phyloP scores from a whole-genome alignment of 768 basidiomycete species.

The Mycena chlorophos region DNA sequence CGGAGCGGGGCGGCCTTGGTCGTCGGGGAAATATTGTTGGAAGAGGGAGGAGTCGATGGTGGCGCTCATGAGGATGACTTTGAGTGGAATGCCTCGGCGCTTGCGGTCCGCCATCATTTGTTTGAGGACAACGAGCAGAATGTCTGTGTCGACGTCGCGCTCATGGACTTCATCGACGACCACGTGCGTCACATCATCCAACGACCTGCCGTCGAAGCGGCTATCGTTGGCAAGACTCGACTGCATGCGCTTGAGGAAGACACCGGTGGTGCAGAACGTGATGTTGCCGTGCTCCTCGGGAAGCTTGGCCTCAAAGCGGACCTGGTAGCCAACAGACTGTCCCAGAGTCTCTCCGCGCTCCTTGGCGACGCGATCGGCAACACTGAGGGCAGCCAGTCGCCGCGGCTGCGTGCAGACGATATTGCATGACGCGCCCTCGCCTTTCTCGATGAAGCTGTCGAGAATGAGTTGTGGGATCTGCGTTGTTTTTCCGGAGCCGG shows the following conservation, averaged over 20 bases:
- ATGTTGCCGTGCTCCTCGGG: conserved; percentile 82
- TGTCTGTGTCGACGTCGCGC: conserved; percentile 89
- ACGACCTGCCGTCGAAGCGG: conserved; percentile 33
- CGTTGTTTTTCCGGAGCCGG: conserved; percentile 92
- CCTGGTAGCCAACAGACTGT: conserved; percentile 81
- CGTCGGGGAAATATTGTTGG: conserved; percentile 80
- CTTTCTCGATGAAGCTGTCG: conserved; percentile 75
- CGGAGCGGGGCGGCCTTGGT: conserved; percentile 56
- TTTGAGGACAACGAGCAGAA: conserved; percentile 87
- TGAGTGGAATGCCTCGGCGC: conserved; percentile 68
- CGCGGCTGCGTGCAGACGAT: conserved; percentile 93
- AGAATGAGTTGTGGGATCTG: conserved; percentile 92
- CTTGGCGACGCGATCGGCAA: conserved; percentile 87
- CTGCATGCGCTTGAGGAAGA: conserved; percentile 87
- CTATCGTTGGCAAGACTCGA: conserved; percentile 55
- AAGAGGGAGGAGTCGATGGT: conserved; percentile 92
- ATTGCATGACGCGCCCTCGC: conserved; percentile 84
- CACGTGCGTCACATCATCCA: conserved; percentile 86
- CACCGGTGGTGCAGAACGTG: conserved; percentile 91
- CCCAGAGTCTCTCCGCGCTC: conserved; percentile 80
- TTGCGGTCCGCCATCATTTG: conserved; percentile 75
- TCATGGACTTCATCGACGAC: conserved; percentile 97
- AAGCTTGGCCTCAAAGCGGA: conserved; percentile 81
- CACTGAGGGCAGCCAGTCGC: conserved; percentile 86
- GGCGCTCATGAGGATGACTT: conserved; percentile 92